Conservation (phyloP, 225 moss, liverwort and hornwort genomes). For the Bryoerythrophyllum caledonicum region DNA sequence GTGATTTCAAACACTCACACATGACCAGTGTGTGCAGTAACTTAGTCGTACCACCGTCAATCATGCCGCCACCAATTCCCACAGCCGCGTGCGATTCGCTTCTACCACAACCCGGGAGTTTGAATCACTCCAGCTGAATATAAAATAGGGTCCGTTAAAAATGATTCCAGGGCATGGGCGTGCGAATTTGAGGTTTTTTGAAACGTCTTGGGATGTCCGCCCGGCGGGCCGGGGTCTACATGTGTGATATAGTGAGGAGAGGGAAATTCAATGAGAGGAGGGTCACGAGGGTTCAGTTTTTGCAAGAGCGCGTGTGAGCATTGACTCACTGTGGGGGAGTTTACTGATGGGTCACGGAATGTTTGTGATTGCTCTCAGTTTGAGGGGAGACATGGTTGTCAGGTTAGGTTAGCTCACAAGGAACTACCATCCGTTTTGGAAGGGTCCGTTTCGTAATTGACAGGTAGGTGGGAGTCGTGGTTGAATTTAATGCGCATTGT, state of each 20-base stretch:
- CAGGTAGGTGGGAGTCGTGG: neutral
- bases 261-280: neutral
- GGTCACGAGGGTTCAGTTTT: neutral
- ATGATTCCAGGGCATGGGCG: neutral
- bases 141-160: neutral
- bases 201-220: neutral
- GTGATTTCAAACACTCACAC: neutral
- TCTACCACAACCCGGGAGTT: neutral
- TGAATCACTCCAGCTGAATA: neutral
- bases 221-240: no score
- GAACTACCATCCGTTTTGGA: neutral
- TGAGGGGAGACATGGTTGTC: constrained; percentile 1
- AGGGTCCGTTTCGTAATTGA: constrained; percentile 18
- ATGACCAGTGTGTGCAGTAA: neutral
- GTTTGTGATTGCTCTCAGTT: neutral
- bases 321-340: neutral
- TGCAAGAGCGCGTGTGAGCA: neutral
- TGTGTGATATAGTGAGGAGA: neutral
- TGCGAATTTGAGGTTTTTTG: neutral
- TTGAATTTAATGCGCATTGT: neutral
- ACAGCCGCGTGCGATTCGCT: neutral
- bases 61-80: neutral
- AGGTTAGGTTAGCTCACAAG: constrained; percentile 8
- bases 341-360: neutral
- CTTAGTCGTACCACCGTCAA: no score